These are phyloP conservation scores for Candida orba DNA, from an alignment of 805 yeast genomes.

Conservation along the genomic window DNA sequence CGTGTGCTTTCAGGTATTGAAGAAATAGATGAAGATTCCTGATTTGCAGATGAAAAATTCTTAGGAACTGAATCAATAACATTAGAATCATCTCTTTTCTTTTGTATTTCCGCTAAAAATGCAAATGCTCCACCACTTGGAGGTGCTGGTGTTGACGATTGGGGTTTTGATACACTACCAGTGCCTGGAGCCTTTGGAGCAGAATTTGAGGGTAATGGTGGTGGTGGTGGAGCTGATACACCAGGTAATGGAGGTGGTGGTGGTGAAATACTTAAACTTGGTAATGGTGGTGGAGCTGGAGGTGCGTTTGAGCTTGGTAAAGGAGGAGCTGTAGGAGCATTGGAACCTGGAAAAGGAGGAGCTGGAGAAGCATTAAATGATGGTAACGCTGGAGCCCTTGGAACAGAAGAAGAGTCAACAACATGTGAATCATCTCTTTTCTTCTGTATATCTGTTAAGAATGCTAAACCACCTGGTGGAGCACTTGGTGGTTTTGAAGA, in stretches of 20 bases:
- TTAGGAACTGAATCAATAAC: conserved; percentile 34
- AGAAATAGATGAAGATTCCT: background rate
- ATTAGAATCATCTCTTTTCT: conserved; percentile 43
- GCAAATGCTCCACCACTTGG: conserved; percentile 34
- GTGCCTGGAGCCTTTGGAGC: conserved; percentile 2
- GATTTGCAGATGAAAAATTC: background rate
- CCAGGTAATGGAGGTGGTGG: conserved; percentile 2
- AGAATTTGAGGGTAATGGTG: background rate
- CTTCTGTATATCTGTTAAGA: conserved; percentile 50
- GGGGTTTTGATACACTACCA: conserved; percentile 15
- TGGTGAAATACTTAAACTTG: conserved; percentile 13
- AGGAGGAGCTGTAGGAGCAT: conserved; percentile 8
- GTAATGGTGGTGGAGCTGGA: conserved; percentile 14
- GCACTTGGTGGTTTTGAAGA: conserved; percentile 27
- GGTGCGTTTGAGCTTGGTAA: background rate
- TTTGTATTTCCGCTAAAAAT: conserved; percentile 51
- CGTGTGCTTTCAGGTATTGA: conserved; percentile 7
- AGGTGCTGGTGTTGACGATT: conserved; percentile 11
- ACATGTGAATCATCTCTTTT: conserved; percentile 46
- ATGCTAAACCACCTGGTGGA: conserved; percentile 44
- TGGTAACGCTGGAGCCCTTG: background rate
- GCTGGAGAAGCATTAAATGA: conserved; percentile 2
- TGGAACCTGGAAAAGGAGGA: conserved; percentile 1
- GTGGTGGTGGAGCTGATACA: background rate
- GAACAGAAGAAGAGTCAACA: conserved; percentile 31